Base-by-base conservation (phyloP, 73 alveolate genomes). In the Paramecium biaurelia region DNA sequence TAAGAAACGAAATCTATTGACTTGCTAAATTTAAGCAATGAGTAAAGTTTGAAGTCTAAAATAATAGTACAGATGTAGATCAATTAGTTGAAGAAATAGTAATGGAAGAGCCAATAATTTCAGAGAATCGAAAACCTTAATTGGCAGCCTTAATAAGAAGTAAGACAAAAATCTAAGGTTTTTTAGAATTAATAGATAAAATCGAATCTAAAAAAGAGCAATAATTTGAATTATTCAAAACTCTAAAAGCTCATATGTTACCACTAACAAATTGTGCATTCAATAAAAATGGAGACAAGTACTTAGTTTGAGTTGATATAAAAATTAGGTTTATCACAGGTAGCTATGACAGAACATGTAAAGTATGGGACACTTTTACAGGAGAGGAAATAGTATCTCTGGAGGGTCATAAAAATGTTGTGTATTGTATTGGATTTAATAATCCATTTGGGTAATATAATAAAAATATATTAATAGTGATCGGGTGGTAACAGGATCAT, bases 231-330 rank as follows among this genome's bases (percentile, higher is more conserved):
- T 86, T 97, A 85, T 97, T 96, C 96, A 98, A 97, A 92, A 98
- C 98, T 24, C 96, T 99, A 20, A 95, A 97, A 85, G 99, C 99
- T 53, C 99, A 99, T 92, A 97, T 98, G 41, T 96, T 99, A 63
- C 99, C 99, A 5, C 94, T 99, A 86, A 99, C 99, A 30, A 99
- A 99, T 94, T 99, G 99, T 95, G 99, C 99, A 82, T 99, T 99
- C 97, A 99, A 99, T 93, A 99, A 99, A 96, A 94, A 96, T 92
- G 99, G 99, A 57, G 97, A 95, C 93, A 95, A 93, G 96, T 92
- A 87, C 30, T 24, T 88, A 41, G n/a, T 32, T 14, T 24, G 74
- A 41, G 28, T 32, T 37, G 10, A 20, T 23, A n/a, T 56, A 41
- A 12, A 38, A 18, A 84, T 92, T 79, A 97, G 97, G 86, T 99